Base-by-base conservation (phyloP, 2,329 filamentous ascomycete species). In the Paradendryphiella salina region DNA sequence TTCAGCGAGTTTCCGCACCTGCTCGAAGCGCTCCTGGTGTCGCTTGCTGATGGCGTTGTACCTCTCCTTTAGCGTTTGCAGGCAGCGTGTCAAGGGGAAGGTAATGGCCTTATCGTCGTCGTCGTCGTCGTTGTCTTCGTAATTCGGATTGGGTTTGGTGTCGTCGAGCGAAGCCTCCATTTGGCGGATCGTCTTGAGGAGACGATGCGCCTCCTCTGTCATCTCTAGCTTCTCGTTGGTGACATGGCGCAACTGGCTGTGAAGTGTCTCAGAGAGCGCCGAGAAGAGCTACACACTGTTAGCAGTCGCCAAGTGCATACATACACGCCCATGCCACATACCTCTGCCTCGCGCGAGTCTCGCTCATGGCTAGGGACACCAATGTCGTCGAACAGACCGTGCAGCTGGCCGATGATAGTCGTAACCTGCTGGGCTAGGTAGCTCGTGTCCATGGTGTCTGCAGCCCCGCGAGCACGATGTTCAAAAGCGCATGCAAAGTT, bases 371-470 rank as follows among this genome's bases (percentile, higher is more conserved):
- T 85, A 21, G 93, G 85, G n/a, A 99, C 89, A 52, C 94, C 94
- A 68, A 99, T 99, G 72, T 99, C 93, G 73, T 99, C 94, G 69
- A 96, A 99, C 50, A 97, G 83, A 60, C 88, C 89, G 76, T 97
- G 93, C 54, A 99, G 83, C 76, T 96, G 91, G 74, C 85, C 85
- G 72, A 97, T 91, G 70, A 96, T 96, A 67, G 84, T 90, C 63
- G 90, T 94, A 77, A 99, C 90, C 83, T 97, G 94, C 74, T 95
- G 90, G 65, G 90, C 89, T 71, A 97, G 81, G 75, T 95, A 95
- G 73, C 89, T 90, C 52, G 92, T 90, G 76, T 96, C 92, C 86
- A 96, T 96, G 56, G 54, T 60, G 65, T 63, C 63, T 67, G 61
- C 56, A 55, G 63, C 62, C 67, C 69, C 64, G 61, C 68, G 66